Evolutionary conservation across 805 yeast species (phyloP).

Genomic region (Saccharomycopsis selenospora): DNA sequence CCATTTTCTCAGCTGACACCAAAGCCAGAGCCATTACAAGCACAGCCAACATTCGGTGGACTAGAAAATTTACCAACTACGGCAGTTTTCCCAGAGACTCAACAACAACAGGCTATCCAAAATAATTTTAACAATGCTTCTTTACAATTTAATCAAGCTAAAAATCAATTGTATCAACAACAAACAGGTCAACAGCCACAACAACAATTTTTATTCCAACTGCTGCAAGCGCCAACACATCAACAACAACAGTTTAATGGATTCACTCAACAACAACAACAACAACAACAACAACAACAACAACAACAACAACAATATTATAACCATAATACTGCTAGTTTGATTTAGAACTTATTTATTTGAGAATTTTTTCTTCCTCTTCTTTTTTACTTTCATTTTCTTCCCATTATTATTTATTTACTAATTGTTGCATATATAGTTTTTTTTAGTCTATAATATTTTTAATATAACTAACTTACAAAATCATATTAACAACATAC

Average conservation of each 20-base stretch:
- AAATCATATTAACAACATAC: no score
- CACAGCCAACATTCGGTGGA: constrained; percentile 68
- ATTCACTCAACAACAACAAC: constrained; percentile 26
- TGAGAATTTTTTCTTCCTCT: background rate
- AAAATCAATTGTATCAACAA: constrained; percentile 19
- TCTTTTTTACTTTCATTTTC: no score
- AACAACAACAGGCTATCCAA: constrained; percentile 28
- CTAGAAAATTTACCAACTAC: constrained; percentile 57
- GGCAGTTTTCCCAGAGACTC: constrained; percentile 64
- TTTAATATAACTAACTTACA: no score
- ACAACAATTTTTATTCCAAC: constrained; percentile 18
- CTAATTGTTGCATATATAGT: no score
- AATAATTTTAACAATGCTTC: constrained; percentile 11
- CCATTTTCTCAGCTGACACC: constrained; percentile 43
- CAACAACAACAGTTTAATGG: constrained; percentile 21
- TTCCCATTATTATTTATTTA: background rate
- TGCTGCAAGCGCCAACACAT: background rate
- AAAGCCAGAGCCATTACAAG: constrained; percentile 27
- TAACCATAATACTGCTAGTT: constrained; percentile 10
- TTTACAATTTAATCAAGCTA: constrained; percentile 14
- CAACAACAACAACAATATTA: constrained; percentile 20
- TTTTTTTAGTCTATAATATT: no score
- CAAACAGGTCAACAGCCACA: constrained; percentile 32
- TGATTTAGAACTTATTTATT: constrained; percentile 1
- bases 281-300: constrained; percentile 23